A percentile compares a stretch with the other conserved stretches of the same genome.
Conservation (phyloP, 2,329 filamentous ascomycete species). For the Colletotrichum limetticola region DNA sequence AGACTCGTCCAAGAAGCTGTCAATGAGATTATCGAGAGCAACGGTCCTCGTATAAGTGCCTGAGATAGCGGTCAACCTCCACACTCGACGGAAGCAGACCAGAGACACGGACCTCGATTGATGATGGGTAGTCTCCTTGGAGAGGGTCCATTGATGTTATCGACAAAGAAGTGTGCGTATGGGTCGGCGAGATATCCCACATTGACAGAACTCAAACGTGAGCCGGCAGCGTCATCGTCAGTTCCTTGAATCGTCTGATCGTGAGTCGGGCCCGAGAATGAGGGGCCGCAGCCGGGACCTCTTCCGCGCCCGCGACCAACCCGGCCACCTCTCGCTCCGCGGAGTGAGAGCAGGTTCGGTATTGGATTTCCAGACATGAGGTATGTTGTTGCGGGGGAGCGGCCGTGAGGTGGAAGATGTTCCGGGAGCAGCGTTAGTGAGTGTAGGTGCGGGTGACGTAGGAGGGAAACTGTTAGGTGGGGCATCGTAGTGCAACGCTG, state of each 20-base stretch:
- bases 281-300: constrained; percentile 39
- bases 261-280: constrained; percentile 53
- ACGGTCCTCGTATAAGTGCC: constrained; percentile 93
- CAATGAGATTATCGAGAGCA: constrained; percentile 82
- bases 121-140: constrained; percentile 86
- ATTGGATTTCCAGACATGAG: constrained; percentile 79
- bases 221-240: constrained; percentile 90
- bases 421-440: neutral
- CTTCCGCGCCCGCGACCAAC: constrained; percentile 47
- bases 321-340: constrained; percentile 56
- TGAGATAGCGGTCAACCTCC: constrained; percentile 47
- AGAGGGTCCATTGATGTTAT: constrained; percentile 54
- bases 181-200: constrained; percentile 86
- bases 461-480: constrained; percentile 9
- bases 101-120: constrained; percentile 77
- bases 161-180: constrained; percentile 78
- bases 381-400: neutral
- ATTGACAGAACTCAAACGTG: constrained; percentile 87
- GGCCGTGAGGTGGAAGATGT: neutral
- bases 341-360: constrained; percentile 77
- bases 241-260: constrained; percentile 88
- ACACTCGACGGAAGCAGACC: constrained; percentile 36
- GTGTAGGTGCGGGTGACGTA: constrained; percentile 15
- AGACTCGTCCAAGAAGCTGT: constrained; percentile 70
- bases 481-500: neutral